These are phyloP conservation scores for Cryptococcus sp. DNA, from an alignment of 1,284 basidiomycete species.

Conservation along the genomic window DNA sequence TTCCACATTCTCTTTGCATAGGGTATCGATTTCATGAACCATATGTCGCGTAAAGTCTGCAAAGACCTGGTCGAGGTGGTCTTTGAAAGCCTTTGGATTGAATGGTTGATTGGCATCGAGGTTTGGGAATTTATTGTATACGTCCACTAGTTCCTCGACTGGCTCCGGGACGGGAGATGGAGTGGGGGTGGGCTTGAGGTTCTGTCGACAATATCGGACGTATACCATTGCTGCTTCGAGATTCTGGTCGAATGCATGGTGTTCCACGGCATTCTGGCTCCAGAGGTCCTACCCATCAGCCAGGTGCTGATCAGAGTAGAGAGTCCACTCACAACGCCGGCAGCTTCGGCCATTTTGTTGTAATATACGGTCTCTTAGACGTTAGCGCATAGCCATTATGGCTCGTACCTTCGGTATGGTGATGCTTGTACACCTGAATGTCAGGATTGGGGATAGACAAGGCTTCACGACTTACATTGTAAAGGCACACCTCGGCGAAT, in stretches of 20 bases:
- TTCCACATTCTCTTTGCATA: conserved; percentile 4
- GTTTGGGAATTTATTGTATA: neutral
- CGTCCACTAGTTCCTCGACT: neutral
- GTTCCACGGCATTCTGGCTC: conserved; percentile 5
- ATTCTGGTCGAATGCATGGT: conserved; percentile 4
- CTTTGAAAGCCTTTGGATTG: conserved; percentile 1
- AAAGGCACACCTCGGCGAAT: conserved; percentile 3
- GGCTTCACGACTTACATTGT: neutral
- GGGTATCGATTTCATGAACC: conserved; percentile 3
- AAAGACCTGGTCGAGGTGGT: conserved; percentile 1
- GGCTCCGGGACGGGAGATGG: conserved; percentile 7
- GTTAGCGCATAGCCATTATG: neutral
- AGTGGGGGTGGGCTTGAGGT: neutral
- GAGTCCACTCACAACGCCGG: neutral
- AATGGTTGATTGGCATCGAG: conserved; percentile 2
- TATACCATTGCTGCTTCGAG: conserved; percentile 4
- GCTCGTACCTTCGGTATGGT: conserved; percentile 5
- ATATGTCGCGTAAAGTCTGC: neutral
- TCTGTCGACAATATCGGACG: conserved; percentile 3
- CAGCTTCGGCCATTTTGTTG: conserved; percentile 1
- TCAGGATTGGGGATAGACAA: too few relatives aligned
- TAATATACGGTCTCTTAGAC: conserved; percentile 2
- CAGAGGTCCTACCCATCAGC: neutral
- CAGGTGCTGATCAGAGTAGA: neutral
- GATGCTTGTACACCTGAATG: conserved; percentile 4